Conservation (phyloP, 148 eudicot genomes). For the Amaranthus hypochondriacus region DNA sequence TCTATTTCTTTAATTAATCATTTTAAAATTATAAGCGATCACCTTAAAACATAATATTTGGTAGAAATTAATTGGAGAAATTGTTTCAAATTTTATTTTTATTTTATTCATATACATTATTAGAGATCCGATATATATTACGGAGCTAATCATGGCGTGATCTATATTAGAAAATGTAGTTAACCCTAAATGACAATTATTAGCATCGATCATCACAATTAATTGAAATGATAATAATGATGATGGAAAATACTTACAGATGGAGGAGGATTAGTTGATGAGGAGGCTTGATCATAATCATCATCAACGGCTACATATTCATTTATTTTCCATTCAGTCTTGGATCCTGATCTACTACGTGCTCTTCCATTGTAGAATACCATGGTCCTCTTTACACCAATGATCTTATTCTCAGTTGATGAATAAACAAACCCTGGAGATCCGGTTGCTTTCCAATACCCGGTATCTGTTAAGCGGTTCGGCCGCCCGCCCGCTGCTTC, state of each 20-base stretch:
- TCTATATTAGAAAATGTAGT: no score
- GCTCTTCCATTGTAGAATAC: constrained; percentile 71
- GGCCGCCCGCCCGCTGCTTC: constrained; percentile 59
- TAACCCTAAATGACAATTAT: no score
- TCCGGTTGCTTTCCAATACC: constrained; percentile 80
- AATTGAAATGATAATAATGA: no score
- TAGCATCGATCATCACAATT: no score
- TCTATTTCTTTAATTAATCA: no score
- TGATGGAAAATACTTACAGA: constrained; percentile 20
- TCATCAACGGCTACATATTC: constrained; percentile 41
- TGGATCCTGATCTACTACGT: constrained; percentile 31
- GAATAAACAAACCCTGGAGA: constrained; percentile 49
- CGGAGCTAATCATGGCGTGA: no score
- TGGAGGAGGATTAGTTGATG: constrained; percentile 8
- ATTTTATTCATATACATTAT: no score
- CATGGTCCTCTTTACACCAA: constrained; percentile 66
- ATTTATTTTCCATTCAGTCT: constrained; percentile 73
- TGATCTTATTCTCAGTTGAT: constrained; percentile 23
- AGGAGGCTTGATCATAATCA: constrained; percentile 1
- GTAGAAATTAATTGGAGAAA: no score
- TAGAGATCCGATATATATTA: no score
- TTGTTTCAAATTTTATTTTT: no score
- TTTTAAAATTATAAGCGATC: no score
- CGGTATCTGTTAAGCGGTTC: constrained; percentile 45
- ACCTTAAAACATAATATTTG: no score